These are phyloP conservation scores for Tagetes erecta DNA, from an alignment of 129 eudicot genomes.

Conservation along the genomic window DNA sequence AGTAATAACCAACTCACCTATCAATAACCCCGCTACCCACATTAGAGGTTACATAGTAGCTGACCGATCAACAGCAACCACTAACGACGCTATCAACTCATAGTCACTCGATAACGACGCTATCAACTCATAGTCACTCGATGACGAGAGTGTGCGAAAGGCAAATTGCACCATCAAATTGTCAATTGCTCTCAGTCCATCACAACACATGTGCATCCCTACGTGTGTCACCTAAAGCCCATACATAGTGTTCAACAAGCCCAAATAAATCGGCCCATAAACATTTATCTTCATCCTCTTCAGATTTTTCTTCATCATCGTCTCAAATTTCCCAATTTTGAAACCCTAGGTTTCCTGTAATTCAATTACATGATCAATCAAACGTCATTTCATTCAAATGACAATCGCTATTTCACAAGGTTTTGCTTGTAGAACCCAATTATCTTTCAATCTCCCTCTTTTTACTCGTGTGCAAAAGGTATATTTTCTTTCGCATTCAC, in stretches of 20 bases:
- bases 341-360: constrained; percentile 21
- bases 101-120: no score
- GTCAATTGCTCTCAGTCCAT: no score
- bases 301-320: constrained; percentile 13
- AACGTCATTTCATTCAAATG: constrained; percentile 23
- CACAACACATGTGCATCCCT: no score
- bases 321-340: constrained; percentile 11
- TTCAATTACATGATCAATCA: constrained; percentile 9
- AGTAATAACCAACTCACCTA: no score
- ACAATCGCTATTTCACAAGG: constrained; percentile 47
- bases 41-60: no score
- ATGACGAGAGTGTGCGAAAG: no score
- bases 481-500: not conserved
- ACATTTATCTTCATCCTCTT: constrained; percentile 17
- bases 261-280: constrained; percentile 21
- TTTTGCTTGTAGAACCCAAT: constrained; percentile 40
- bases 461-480: constrained; percentile 38
- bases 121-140: no score
- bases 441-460: constrained; percentile 39
- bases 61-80: no score
- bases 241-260: not conserved
- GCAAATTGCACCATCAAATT: no score
- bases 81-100: no score
- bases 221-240: not conserved
- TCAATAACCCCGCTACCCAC: no score